Percentiles rank a stretch among this genome's conserved stretches.
phyloP scores from a whole-genome alignment of 257 asterid genomes.

The Gentiana macrophylla region DNA sequence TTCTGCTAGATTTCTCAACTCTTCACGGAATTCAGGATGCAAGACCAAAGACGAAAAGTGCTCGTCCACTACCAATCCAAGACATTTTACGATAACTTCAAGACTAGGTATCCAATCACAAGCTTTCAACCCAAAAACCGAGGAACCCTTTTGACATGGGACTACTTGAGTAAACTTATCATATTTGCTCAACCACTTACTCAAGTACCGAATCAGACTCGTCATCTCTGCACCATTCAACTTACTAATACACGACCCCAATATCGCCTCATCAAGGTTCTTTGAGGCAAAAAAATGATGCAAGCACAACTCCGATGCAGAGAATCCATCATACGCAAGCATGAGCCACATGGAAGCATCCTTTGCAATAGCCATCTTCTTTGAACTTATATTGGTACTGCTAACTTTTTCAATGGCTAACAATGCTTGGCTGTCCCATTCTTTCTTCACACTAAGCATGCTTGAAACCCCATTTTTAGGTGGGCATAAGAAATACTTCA shows the following conservation, averaged over 20 bases:
- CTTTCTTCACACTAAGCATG: slow-evolving; percentile 46
- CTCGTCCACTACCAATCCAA: slow-evolving; percentile 74
- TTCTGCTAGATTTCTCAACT: slow-evolving; percentile 49
- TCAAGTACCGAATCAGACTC: slow-evolving; percentile 54
- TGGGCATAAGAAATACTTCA: slow-evolving; percentile 53
- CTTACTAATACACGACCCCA: slow-evolving; percentile 72
- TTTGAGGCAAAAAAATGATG: slow-evolving; percentile 56
- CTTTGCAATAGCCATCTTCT: slow-evolving; percentile 32
- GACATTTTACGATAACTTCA: slow-evolving; percentile 43
- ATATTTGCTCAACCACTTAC: slow-evolving; percentile 77
- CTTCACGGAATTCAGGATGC: slow-evolving; percentile 50
- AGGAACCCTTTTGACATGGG: slow-evolving; percentile 59
- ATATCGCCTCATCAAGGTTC: slow-evolving; percentile 65
- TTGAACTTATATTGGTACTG: slow-evolving; percentile 22
- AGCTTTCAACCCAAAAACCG: slow-evolving; percentile 47
- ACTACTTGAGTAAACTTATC: slow-evolving; percentile 71
- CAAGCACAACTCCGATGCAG: slow-evolving; percentile 64
- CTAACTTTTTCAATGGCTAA: slow-evolving; percentile 50
- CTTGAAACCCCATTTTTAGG: slow-evolving; percentile 39
- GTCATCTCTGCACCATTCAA: slow-evolving; percentile 61
- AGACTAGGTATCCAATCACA: slow-evolving; percentile 82
- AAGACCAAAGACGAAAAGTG: slow-evolving; percentile 75
- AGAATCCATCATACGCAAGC: slow-evolving; percentile 77
- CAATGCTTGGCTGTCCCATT: slow-evolving; percentile 77
- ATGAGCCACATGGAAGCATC: slow-evolving; percentile 60